These are phyloP conservation scores for Didymella pinodella DNA, from an alignment of 2,329 filamentous ascomycete species.

Conservation along the genomic window DNA sequence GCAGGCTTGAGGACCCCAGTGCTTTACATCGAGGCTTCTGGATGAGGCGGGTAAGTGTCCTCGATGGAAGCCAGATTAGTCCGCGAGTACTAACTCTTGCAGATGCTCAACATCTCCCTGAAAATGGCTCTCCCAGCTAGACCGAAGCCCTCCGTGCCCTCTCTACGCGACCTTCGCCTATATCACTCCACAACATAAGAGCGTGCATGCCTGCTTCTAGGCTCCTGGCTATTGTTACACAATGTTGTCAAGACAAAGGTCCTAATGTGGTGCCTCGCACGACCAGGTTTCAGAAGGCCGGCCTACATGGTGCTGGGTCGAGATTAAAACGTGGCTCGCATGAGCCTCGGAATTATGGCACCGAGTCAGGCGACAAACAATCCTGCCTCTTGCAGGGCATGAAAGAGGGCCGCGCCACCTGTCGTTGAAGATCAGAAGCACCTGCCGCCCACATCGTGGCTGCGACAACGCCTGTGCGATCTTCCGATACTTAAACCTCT, in stretches of 20 bases:
- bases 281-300: background rate
- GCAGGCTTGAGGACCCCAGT: background rate
- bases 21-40: background rate
- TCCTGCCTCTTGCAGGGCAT: constrained; percentile 11
- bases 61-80: background rate
- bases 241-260: constrained; percentile 1
- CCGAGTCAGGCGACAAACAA: constrained; percentile 17
- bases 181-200: constrained; percentile 5
- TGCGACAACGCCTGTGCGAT: constrained; percentile 24
- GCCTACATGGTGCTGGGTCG: background rate
- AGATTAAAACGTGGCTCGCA: constrained; percentile 9
- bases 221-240: constrained; percentile 6
- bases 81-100: constrained; percentile 7
- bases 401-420: constrained; percentile 8
- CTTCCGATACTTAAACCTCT: constrained; percentile 21
- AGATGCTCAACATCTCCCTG: background rate
- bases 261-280: constrained; percentile 1
- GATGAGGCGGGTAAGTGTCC: background rate
- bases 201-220: constrained; percentile 5
- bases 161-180: constrained; percentile 4
- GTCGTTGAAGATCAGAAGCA: constrained; percentile 10
- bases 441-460: constrained; percentile 21
- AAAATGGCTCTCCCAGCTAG: background rate
- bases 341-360: constrained; percentile 10
- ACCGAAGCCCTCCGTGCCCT: constrained; percentile 1